phyloP scores from a whole-genome alignment of 257 asterid genomes.

The Capsicum rhomboideum region DNA sequence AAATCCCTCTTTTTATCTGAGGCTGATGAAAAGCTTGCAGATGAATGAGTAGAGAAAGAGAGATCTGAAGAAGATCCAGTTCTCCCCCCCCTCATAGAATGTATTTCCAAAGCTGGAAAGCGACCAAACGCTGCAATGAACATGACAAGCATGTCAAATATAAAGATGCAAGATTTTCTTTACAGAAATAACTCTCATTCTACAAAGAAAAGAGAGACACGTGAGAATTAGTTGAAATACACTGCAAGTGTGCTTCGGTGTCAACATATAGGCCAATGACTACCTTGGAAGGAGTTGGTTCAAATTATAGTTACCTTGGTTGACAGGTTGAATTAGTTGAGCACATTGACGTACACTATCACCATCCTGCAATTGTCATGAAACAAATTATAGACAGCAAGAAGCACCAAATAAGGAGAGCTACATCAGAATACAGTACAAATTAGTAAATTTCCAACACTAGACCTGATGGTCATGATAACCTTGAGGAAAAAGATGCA shows the following conservation, averaged over 20 bases:
- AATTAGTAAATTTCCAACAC: not conserved
- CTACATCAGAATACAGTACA: not conserved
- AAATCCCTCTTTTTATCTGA: not conserved
- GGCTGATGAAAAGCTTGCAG: not conserved
- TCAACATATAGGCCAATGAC: not conserved
- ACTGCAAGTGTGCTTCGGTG: not conserved
- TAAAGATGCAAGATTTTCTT: not conserved
- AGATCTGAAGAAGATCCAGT: not conserved
- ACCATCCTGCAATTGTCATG: constrained; percentile 11
- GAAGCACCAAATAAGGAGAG: not conserved
- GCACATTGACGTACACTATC: constrained; percentile 11
- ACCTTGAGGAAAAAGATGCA: not conserved
- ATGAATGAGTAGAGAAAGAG: not conserved
- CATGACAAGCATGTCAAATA: not conserved
- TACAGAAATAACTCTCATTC: not conserved
- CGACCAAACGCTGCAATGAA: constrained; percentile 4
- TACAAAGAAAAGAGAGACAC: not conserved
- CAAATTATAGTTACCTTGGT: constrained; percentile 13
- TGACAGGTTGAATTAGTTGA: constrained; percentile 19
- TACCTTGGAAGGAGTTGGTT: not conserved
- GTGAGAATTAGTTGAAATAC: not conserved
- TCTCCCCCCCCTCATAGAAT: not conserved
- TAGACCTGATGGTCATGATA: not conserved
- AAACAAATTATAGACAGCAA: not conserved
- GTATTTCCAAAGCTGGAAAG: not conserved